These are phyloP conservation scores for Kurtzmaniella cleridarum DNA, from an alignment of 805 yeast genomes.

Conservation along the genomic window DNA sequence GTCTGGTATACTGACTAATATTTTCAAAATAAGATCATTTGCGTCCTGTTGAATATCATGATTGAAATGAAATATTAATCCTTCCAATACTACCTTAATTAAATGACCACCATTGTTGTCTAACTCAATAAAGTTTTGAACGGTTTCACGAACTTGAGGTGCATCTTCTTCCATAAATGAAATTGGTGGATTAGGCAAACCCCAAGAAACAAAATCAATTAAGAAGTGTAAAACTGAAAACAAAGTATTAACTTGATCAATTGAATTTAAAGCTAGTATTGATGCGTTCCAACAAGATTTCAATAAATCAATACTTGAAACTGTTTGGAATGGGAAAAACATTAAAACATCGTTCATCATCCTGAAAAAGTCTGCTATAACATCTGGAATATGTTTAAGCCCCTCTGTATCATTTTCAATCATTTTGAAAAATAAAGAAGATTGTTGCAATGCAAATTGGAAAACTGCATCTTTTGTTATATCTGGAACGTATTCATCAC, in stretches of 20 bases:
- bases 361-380: constrained; percentile 81
- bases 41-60: constrained; percentile 67
- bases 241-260: constrained; percentile 69
- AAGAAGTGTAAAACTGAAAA: constrained; percentile 66
- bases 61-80: constrained; percentile 68
- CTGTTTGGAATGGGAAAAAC: constrained; percentile 59
- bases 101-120: constrained; percentile 54
- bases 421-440: constrained; percentile 48
- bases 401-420: constrained; percentile 23
- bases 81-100: constrained; percentile 49
- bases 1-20: constrained; percentile 48
- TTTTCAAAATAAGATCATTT: constrained; percentile 63
- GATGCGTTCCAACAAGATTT: constrained; percentile 55
- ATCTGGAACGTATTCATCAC: constrained; percentile 45
- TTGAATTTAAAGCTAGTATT: constrained; percentile 40
- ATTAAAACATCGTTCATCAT: constrained; percentile 73
- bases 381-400: constrained; percentile 50
- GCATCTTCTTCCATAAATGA: constrained; percentile 58
- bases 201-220: constrained; percentile 83
- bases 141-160: constrained; percentile 44
- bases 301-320: constrained; percentile 41
- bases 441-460: constrained; percentile 68
- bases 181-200: constrained; percentile 73
- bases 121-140: constrained; percentile 38
- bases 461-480: constrained; percentile 58